These are phyloP conservation scores for Lagerstroemia fauriei DNA, from an alignment of 441 rosid species.

Conservation along the genomic window DNA sequence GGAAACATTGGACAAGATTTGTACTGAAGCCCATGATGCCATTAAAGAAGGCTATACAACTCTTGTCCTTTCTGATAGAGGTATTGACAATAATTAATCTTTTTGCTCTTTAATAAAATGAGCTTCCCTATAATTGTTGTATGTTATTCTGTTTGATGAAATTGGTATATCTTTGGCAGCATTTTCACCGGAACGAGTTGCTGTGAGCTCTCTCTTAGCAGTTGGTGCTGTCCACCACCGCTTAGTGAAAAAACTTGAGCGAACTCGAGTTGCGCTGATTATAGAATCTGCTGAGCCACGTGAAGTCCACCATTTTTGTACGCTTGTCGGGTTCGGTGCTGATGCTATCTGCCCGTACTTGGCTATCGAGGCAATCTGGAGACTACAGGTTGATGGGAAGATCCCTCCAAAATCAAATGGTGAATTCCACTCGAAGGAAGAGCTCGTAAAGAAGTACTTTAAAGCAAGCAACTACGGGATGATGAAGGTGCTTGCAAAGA, in stretches of 20 bases:
- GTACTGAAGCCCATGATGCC: slow-evolving; percentile 84
- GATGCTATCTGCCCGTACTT: slow-evolving; percentile 98
- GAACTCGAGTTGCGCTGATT: slow-evolving; percentile 82
- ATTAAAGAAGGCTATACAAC: slow-evolving; percentile 87
- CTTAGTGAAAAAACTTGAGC: slow-evolving; percentile 84
- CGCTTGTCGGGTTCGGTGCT: slow-evolving; percentile 94
- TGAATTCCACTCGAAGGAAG: slow-evolving; percentile 77
- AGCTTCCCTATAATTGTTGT: neutral
- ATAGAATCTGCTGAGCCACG: slow-evolving; percentile 99
- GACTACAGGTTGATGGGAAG: slow-evolving; percentile 95
- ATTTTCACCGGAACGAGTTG: slow-evolving; percentile 78
- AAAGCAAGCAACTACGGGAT: slow-evolving; percentile 98
- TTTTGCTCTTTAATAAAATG: neutral
- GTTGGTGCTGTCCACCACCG: slow-evolving; percentile 98
- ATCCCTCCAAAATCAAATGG: slow-evolving; percentile 90
- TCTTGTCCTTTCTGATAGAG: slow-evolving; percentile 96
- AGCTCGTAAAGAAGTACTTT: slow-evolving; percentile 87
- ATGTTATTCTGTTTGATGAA: neutral
- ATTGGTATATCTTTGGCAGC: slow-evolving; percentile 44
- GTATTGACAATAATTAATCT: slow-evolving; percentile 39
- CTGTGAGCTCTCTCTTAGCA: slow-evolving; percentile 97
- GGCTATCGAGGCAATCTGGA: slow-evolving; percentile 82
- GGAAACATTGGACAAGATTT: slow-evolving; percentile 84
- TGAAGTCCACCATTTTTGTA: slow-evolving; percentile 99
- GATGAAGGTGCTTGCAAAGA: slow-evolving; percentile 99